Percentiles rank a stretch among this genome's conserved stretches.
Conservation (phyloP, 768 basidiomycete species). For the Trametes cubensis region DNA sequence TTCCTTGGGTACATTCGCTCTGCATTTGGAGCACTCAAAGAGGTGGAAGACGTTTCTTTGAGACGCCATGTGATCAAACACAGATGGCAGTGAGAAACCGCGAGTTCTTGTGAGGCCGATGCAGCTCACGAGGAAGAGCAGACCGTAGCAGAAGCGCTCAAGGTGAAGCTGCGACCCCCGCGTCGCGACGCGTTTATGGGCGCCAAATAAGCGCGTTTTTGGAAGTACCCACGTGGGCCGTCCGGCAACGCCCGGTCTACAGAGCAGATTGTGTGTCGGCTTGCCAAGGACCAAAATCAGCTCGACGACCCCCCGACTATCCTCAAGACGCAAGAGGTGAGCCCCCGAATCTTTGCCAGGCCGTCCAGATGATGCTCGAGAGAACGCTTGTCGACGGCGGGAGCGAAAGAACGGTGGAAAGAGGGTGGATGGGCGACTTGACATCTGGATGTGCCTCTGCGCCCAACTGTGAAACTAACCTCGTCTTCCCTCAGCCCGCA, state of each 20-base stretch:
- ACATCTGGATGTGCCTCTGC: constrained; percentile 30
- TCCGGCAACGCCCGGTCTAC: constrained; percentile 10
- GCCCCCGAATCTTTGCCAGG: constrained; percentile 19
- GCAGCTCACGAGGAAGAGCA: no score
- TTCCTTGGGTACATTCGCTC: not conserved
- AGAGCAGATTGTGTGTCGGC: constrained; percentile 12
- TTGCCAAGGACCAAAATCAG: constrained; percentile 16
- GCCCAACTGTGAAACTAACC: constrained; percentile 24
- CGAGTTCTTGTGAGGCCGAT: no score
- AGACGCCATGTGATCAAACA: no score
- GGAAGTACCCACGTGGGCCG: constrained; percentile 6
- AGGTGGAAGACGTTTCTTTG: not conserved
- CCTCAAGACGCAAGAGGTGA: constrained; percentile 39
- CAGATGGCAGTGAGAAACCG: no score
- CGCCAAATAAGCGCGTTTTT: not conserved
- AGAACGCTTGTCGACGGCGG: constrained; percentile 6
- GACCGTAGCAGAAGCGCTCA: no score
- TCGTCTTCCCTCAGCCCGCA: constrained; percentile 43
- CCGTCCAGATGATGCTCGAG: constrained; percentile 18
- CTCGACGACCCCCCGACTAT: constrained; percentile 31
- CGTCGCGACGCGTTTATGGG: constrained; percentile 4
- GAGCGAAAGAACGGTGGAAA: constrained; percentile 22
- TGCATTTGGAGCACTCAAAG: constrained; percentile 12
- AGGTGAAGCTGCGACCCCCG: not conserved
- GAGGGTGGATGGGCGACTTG: constrained; percentile 35